A percentile compares a stretch with the other conserved stretches of the same genome.
These are phyloP conservation scores for Zancudomyces culisetae DNA, from an alignment of 371 early-diverging fungal genomes.

Conservation along the genomic window DNA sequence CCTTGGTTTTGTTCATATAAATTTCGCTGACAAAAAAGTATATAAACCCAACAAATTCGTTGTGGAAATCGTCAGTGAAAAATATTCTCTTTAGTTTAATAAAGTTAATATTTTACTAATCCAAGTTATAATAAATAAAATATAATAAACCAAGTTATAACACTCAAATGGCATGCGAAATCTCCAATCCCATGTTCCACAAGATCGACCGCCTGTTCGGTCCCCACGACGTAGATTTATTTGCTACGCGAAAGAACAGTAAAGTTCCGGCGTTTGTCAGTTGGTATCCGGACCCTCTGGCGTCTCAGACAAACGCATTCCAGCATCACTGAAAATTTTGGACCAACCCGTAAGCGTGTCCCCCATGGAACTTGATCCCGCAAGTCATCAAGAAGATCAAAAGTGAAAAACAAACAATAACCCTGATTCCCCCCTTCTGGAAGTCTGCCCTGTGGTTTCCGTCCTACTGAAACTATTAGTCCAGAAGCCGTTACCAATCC, in stretches of 20 bases:
- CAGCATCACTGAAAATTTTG: slow-evolving; percentile 7
- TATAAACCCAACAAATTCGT: too few species aligned
- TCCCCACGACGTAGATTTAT: slow-evolving; percentile 12
- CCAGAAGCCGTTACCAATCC: background rate
- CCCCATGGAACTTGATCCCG: slow-evolving; percentile 16
- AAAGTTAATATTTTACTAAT: too few species aligned
- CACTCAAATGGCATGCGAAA: slow-evolving; percentile 2
- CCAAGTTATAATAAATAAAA: too few species aligned
- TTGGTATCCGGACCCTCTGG: slow-evolving; percentile 9
- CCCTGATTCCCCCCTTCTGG: slow-evolving; percentile 4
- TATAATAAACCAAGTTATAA: too few species aligned
- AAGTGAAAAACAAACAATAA: background rate
- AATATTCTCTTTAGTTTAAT: too few species aligned
- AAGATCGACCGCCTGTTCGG: background rate
- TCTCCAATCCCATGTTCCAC: background rate
- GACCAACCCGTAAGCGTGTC: slow-evolving; percentile 9
- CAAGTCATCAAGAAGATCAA: slow-evolving; percentile 9
- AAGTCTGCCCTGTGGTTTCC: background rate
- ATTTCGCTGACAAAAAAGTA: too few species aligned
- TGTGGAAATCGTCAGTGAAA: too few species aligned
- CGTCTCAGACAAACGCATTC: slow-evolving; percentile 15
- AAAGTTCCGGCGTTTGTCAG: slow-evolving; percentile 8
- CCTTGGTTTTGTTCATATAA: too few species aligned
- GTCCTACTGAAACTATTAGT: background rate
- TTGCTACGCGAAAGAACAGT: slow-evolving; percentile 10